phyloP scores from a whole-genome alignment of 2,329 filamentous ascomycete species.

The Neofusicoccum ribis region DNA sequence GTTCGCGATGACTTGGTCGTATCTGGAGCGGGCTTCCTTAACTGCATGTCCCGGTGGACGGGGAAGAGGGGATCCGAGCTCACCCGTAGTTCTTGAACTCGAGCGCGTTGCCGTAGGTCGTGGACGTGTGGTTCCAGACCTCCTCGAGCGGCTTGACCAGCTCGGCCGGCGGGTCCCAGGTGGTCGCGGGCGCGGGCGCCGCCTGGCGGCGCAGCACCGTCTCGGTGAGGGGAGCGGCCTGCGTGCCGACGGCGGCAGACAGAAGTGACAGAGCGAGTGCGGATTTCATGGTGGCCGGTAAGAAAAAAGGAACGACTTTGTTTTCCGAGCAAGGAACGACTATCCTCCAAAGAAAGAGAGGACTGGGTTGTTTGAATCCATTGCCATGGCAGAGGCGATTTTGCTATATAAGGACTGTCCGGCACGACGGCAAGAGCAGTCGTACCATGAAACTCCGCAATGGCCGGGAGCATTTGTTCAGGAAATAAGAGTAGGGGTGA shows the following conservation, averaged over 20 bases:
- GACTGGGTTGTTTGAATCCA: background rate
- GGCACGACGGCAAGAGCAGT: background rate
- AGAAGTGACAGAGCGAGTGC: background rate
- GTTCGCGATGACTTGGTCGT: conserved; percentile 31
- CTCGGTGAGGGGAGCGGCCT: background rate
- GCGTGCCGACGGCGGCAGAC: background rate
- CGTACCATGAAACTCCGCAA: background rate
- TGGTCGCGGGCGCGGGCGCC: conserved; percentile 23
- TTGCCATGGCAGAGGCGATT: too few species aligned
- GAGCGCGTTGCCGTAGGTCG: conserved; percentile 27
- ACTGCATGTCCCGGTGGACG: too few species aligned
- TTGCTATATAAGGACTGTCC: background rate
- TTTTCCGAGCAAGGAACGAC: background rate
- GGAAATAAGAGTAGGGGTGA: background rate
- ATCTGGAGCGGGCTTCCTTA: conserved; percentile 16
- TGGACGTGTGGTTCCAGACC: conserved; percentile 29
- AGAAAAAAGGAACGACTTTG: background rate
- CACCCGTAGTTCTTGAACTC: conserved; percentile 31
- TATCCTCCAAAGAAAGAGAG: background rate
- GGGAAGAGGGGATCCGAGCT: too few species aligned
- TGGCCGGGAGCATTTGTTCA: background rate
- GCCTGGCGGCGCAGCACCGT: background rate
- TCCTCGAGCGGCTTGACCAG: conserved; percentile 27
- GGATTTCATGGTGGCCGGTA: background rate
- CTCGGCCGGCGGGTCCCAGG: conserved; percentile 30